Evolutionary conservation across 2,329 filamentous ascomycete species (phyloP).

Genomic region (Fusarium austroafricanum): DNA sequence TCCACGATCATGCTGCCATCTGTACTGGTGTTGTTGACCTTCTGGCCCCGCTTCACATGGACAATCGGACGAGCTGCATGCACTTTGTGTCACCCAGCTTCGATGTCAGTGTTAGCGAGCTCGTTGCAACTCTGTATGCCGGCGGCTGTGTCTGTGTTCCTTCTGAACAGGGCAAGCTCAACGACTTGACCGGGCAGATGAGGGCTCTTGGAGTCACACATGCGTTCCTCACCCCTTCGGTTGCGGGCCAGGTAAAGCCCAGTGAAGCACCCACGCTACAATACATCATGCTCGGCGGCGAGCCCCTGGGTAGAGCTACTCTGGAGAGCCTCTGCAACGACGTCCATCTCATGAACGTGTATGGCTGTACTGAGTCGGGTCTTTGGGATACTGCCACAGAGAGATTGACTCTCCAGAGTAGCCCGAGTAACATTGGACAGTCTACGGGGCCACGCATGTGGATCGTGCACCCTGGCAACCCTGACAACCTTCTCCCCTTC

Average conservation of each 20-base stretch:
- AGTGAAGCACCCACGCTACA: too few species aligned
- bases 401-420: background rate
- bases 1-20: slow-evolving; percentile 24
- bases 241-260: too few species aligned
- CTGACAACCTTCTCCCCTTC: slow-evolving; percentile 15
- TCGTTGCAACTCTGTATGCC: too few species aligned
- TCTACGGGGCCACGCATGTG: slow-evolving; percentile 23
- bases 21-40: slow-evolving; percentile 14
- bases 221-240: too few species aligned
- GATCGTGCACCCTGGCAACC: slow-evolving; percentile 27
- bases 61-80: too few species aligned
- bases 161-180: too few species aligned
- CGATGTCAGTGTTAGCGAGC: too few species aligned
- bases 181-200: too few species aligned
- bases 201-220: too few species aligned
- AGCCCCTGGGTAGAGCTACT: slow-evolving; percentile 20
- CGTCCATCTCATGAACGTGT: slow-evolving; percentile 23
- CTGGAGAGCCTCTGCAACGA: slow-evolving; percentile 10
- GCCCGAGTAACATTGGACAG: background rate
- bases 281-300: too few species aligned
- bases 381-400: background rate
- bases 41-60: slow-evolving; percentile 17
- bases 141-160: too few species aligned
- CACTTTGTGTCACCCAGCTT: slow-evolving; percentile 18
- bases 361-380: slow-evolving; percentile 13